A percentile compares a stretch with the other conserved stretches of the same genome.
phyloP scores from a whole-genome alignment of 345 rosid genomes.

The Limnanthes douglasii region DNA sequence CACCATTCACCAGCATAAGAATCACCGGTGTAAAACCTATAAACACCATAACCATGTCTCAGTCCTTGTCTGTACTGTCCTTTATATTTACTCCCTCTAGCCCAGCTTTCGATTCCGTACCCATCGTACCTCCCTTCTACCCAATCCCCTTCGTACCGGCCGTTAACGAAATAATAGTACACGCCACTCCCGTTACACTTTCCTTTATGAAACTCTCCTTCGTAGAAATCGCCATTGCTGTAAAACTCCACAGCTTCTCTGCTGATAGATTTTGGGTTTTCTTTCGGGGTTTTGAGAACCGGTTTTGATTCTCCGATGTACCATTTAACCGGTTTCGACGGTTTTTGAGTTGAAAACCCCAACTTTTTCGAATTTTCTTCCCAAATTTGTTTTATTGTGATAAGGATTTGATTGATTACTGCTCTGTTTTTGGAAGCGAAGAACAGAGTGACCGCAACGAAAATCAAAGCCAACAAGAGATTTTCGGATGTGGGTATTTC shows the following conservation, averaged over 20 bases:
- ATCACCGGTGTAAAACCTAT: not conserved
- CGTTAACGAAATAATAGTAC: slow-evolving; percentile 35
- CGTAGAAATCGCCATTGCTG: slow-evolving; percentile 51
- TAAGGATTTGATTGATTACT: slow-evolving; percentile 27
- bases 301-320: slow-evolving; percentile 27
- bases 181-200: slow-evolving; percentile 55
- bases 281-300: slow-evolving; percentile 2
- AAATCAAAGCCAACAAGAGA: slow-evolving; percentile 49
- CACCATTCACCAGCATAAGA: slow-evolving; percentile 10
- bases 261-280: slow-evolving; percentile 13
- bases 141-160: slow-evolving; percentile 57
- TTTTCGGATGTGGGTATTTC: slow-evolving; percentile 69
- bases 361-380: slow-evolving; percentile 18
- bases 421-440: slow-evolving; percentile 60
- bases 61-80: slow-evolving; percentile 47
- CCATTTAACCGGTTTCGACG: slow-evolving; percentile 32
- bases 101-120: slow-evolving; percentile 65
- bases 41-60: slow-evolving; percentile 35
- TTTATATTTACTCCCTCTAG: slow-evolving; percentile 43
- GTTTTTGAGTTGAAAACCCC: slow-evolving; percentile 9
- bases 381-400: slow-evolving; percentile 27
- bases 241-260: slow-evolving; percentile 64
- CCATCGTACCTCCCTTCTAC: slow-evolving; percentile 49
- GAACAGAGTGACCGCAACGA: slow-evolving; percentile 70
- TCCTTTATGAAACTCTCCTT: slow-evolving; percentile 51